phyloP scores from a whole-genome alignment of 2,329 filamentous ascomycete species.

The Sordariomycetes sp. region DNA sequence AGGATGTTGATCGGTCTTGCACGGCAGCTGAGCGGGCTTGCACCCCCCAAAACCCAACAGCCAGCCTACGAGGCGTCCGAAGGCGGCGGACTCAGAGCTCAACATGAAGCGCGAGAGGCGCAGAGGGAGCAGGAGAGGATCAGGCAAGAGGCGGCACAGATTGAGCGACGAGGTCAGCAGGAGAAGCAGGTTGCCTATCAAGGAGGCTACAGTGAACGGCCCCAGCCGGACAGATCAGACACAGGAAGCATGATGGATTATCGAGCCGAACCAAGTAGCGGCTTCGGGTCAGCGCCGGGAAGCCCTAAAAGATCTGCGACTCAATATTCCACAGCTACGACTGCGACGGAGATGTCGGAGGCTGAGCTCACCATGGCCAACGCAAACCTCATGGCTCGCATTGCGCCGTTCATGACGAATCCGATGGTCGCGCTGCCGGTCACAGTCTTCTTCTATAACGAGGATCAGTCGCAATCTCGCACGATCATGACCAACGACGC shows the following conservation, averaged over 20 bases:
- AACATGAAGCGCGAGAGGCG: slow-evolving; percentile 30
- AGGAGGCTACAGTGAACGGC: slow-evolving; percentile 65
- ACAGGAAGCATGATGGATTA: slow-evolving; percentile 19
- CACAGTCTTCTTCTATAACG: slow-evolving; percentile 93
- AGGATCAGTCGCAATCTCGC: slow-evolving; percentile 69
- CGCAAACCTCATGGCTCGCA: slow-evolving; percentile 74
- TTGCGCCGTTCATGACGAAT: slow-evolving; percentile 83
- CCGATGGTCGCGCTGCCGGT: slow-evolving; percentile 70
- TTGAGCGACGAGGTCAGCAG: slow-evolving; percentile 61
- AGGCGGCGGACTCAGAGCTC: slow-evolving; percentile 9
- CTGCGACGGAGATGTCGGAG: slow-evolving; percentile 54
- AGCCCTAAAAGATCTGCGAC: slow-evolving; percentile 32
- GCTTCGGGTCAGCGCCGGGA: slow-evolving; percentile 28
- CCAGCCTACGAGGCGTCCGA: slow-evolving; percentile 10
- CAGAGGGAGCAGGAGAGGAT: slow-evolving; percentile 55
- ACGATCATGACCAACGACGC: slow-evolving; percentile 80
- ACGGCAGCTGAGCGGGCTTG: slow-evolving; percentile 78
- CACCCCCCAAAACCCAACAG: slow-evolving; percentile 47
- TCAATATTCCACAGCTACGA: slow-evolving; percentile 16
- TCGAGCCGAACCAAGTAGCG: slow-evolving; percentile 19
- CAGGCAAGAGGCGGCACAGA: slow-evolving; percentile 64
- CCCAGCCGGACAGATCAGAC: slow-evolving; percentile 32
- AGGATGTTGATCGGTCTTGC: slow-evolving; percentile 80
- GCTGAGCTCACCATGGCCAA: slow-evolving; percentile 75
- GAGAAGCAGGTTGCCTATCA: slow-evolving; percentile 63